These are phyloP conservation scores for Alternaria brassicae DNA, from an alignment of 2,329 filamentous ascomycete genomes.

Conservation along the genomic window DNA sequence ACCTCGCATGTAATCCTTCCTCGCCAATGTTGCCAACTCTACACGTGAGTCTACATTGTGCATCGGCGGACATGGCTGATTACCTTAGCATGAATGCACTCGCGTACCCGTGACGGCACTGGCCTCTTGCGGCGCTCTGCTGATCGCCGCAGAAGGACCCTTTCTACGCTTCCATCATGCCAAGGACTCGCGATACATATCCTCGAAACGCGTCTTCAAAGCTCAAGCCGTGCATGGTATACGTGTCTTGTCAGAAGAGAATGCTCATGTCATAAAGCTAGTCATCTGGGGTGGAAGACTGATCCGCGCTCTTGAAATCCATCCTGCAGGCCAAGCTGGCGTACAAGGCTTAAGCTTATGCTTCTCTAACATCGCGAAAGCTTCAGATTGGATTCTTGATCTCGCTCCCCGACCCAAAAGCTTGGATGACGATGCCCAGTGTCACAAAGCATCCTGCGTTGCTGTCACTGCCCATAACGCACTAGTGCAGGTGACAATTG, in stretches of 20 bases:
- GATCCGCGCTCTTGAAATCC: conserved; percentile 55
- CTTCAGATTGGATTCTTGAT: conserved; percentile 50
- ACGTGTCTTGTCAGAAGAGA: conserved; percentile 48
- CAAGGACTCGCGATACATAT: conserved; percentile 31
- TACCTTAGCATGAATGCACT: conserved; percentile 47
- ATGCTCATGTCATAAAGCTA: conserved; percentile 33
- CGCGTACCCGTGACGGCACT: conserved; percentile 57
- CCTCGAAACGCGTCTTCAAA: conserved; percentile 62
- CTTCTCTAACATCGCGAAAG: conserved; percentile 31
- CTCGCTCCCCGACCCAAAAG: conserved; percentile 28
- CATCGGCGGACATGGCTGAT: conserved; percentile 22
- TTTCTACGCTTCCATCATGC: conserved; percentile 50
- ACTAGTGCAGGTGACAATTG: conserved; percentile 61
- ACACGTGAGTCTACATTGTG: conserved; percentile 34
- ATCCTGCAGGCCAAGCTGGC: conserved; percentile 30
- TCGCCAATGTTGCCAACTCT: conserved; percentile 47
- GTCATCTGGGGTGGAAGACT: conserved; percentile 51
- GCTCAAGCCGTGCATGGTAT: conserved; percentile 80
- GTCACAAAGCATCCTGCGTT: conserved; percentile 24
- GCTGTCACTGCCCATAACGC: conserved; percentile 87
- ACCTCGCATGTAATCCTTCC: conserved; percentile 24
- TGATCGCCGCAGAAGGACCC: conserved; percentile 55
- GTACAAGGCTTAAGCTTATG: conserved; percentile 26
- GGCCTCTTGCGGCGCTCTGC: conserved; percentile 44
- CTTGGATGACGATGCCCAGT: conserved; percentile 14